Evolutionary conservation across 2,329 filamentous ascomycete genomes (phyloP).

Genomic region (Fonsecaea pedrosoi): DNA sequence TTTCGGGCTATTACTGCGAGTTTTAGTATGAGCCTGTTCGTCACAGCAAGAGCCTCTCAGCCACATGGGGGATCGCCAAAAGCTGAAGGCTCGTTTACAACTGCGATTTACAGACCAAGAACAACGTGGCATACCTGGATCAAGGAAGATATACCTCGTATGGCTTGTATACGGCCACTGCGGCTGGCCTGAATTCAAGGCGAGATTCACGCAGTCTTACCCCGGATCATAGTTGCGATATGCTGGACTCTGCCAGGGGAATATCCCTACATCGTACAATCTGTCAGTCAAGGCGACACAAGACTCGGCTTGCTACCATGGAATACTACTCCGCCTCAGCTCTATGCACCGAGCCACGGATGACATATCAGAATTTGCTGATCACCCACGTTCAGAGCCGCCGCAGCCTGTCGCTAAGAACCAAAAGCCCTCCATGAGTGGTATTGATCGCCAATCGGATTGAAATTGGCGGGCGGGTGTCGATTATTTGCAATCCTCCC

Average conservation of each 20-base stretch:
- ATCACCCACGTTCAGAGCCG: background rate
- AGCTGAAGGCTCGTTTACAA: background rate
- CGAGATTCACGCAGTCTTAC: background rate
- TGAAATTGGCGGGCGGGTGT: background rate
- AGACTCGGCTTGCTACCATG: background rate
- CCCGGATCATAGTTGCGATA: conserved; percentile 4
- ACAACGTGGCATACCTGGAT: background rate
- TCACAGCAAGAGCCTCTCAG: background rate
- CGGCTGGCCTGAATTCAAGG: background rate
- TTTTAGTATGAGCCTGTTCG: background rate
- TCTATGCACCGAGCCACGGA: background rate
- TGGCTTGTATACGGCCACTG: background rate
- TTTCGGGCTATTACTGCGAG: background rate
- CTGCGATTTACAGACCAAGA: background rate
- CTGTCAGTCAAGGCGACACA: conserved; percentile 1
- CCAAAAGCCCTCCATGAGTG: background rate
- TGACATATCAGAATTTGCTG: background rate
- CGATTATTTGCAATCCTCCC: conserved; percentile 17
- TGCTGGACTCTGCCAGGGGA: background rate
- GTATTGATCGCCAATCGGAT: conserved; percentile 4
- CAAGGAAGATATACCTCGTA: background rate
- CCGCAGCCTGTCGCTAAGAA: background rate
- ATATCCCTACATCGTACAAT: background rate
- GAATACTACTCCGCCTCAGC: conserved; percentile 5
- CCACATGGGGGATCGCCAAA: background rate